These are phyloP conservation scores for Suillus tomentosus DNA, from an alignment of 768 basidiomycete genomes.

Conservation along the genomic window DNA sequence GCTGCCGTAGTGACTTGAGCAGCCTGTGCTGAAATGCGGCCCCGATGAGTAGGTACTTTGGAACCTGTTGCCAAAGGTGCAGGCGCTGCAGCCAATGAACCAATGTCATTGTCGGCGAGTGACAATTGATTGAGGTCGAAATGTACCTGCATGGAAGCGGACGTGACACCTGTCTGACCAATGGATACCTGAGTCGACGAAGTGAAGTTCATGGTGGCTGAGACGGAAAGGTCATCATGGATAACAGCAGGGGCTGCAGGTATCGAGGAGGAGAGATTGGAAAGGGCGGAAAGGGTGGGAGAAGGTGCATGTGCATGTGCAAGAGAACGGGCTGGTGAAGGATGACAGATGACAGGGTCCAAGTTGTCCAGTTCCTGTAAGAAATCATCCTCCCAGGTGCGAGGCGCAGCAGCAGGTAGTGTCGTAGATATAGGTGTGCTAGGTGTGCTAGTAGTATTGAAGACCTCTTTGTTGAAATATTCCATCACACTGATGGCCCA, in stretches of 20 bases:
- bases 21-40: background rate
- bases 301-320: background rate
- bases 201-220: background rate
- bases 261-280: background rate
- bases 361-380: constrained; percentile 2
- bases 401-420: background rate
- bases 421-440: background rate
- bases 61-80: too few species aligned
- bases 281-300: background rate
- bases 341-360: background rate
- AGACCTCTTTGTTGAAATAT: background rate
- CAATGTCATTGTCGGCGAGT: too few species aligned
- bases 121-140: background rate
- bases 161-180: background rate
- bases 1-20: too few species aligned
- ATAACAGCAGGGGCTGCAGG: background rate
- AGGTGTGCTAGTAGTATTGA: background rate
- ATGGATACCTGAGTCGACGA: too few species aligned
- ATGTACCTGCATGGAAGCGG: background rate
- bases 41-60: too few species aligned
- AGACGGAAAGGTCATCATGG: background rate
- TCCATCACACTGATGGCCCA: constrained; percentile 4
- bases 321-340: background rate
- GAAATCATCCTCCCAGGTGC: constrained; percentile 12
- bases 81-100: too few species aligned